These are phyloP conservation scores for Fusarium sp. DNA, from an alignment of 2,329 filamentous ascomycete species.

Conservation along the genomic window DNA sequence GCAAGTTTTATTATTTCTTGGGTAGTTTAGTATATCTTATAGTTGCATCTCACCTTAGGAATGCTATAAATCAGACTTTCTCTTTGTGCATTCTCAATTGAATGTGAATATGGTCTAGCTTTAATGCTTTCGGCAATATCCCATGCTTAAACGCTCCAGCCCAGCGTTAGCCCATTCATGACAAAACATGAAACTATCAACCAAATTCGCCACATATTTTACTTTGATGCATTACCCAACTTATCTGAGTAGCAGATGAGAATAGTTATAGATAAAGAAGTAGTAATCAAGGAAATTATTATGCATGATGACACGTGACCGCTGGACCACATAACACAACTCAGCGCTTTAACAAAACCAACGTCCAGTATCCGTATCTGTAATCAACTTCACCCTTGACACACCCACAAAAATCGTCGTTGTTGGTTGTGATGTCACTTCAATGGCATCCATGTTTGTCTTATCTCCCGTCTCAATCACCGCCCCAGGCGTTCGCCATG, in stretches of 20 bases:
- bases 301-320: background rate
- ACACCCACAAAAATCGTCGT: background rate
- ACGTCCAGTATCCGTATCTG: background rate
- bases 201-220: background rate
- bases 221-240: background rate
- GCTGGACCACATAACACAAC: background rate
- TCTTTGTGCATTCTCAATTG: background rate
- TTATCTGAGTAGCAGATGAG: background rate
- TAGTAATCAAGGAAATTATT: background rate
- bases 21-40: background rate
- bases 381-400: conserved; percentile 9
- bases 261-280: background rate
- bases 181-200: background rate
- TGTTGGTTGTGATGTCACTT: conserved; percentile 12
- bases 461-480: conserved; percentile 7
- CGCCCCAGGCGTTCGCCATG: background rate
- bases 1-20: background rate
- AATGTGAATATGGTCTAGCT: too few relatives aligned
- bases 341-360: background rate
- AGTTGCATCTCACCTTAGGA: background rate
- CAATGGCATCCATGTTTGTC: background rate
- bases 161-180: too few relatives aligned
- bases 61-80: background rate
- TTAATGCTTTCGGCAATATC: background rate
- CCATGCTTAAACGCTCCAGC: background rate